Evolutionary conservation across 139 green algal genomes (phyloP), one percentile per base, ranked within the genome.

Genomic region (Yamagishiella unicocca): DNA sequence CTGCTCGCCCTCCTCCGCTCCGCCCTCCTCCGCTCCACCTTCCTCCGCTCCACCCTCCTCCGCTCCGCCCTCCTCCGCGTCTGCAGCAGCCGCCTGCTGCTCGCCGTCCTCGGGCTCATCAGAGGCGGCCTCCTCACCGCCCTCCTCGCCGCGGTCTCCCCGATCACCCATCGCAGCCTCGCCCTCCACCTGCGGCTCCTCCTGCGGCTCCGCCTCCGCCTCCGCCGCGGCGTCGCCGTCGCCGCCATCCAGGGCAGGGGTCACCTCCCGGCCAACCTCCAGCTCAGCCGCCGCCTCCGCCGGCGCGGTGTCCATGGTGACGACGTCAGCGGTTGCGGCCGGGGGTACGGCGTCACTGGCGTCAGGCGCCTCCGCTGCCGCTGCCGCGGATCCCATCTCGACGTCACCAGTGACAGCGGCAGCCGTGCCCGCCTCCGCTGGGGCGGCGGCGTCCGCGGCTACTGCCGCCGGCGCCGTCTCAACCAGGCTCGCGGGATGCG

Each of bases 101-200:
- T n/a, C 72, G 12, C 19, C 45, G 43, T 64, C 72, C 46, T 81
- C 72, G 8, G 43, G 43, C 37, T 81, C 72, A 27, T 81, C 72
- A 1, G 14, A 54, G 43, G 29, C 24, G 58, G 7, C 43, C 72
- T 81, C 43, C 19, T 81, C 72, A 27, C 27, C 46, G 29, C 45
- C 72, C 46, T 81, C 72, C 46, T 64, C 72, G 6, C 5, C 42
- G 38, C 27, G 40, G 22, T 33, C 70, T 8, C 42, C n/a, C n/a
- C n/a, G n/a, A n/a, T n/a, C 43, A 64, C 19, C 43, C 21, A 22
- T 31, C 64, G 22, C 64, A 42, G 6, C n/a, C n/a, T 43, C 64
- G 7, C 7, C 64, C 31, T 67, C 58, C 19, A 35, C 58, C 17
- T 27, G 58, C 24, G 22, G 19, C 58, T 67, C 33, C 35, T 50